Base-by-base conservation (phyloP, 192 early-diverging fungal genomes). In the Jimgerdemannia lactiflua region DNA sequence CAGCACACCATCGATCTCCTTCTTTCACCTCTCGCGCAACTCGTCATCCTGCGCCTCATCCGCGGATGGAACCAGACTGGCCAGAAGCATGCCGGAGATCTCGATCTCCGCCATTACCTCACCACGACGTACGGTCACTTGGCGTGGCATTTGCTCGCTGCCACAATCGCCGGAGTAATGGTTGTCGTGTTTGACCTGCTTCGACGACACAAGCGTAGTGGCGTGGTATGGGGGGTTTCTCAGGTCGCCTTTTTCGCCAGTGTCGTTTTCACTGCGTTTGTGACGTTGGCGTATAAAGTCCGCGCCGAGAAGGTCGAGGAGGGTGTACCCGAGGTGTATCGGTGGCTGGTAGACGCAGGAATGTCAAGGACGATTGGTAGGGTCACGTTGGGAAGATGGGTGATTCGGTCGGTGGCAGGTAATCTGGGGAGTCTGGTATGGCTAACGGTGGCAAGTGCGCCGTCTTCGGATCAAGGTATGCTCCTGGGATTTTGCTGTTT, bases 51-150 rank as follows among this genome's bases (percentile, higher is more conserved):
- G 49, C 77, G 87, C 17, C 6, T 86, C 1, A 70, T 84, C 7
- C 65, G 81, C 43, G 65, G 65, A 17, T 88, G 87, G 87, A 86
- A 85, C 67, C 80, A 85, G 64, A 87, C 78, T 39, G 84, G 84
- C 39, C 79, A 87, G 64, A 85, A 87, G 43, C 82, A 79, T 40
- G 86, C 86, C 2, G 80, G 82, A n/a, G 75, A 83, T 65, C 82
- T 84, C 64, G 86, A 87, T 49, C 19, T 87, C 29, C 75, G 78
- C 2, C 75, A 79, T 42, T 83, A 78, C n/a, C 64, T 87, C 20
- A 84, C 80, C 59, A 79, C 79, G 4, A 54, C 80, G 3, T 73
- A 78, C 68, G 18, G 43, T 0, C 70, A 66, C 7, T 11, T 76
- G 20, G 77, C 79, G 9, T 86, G 85, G 85, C 68, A 76, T 43